Base-by-base conservation (phyloP, 805 yeast genomes). In the Nakazawaea pomicola region DNA sequence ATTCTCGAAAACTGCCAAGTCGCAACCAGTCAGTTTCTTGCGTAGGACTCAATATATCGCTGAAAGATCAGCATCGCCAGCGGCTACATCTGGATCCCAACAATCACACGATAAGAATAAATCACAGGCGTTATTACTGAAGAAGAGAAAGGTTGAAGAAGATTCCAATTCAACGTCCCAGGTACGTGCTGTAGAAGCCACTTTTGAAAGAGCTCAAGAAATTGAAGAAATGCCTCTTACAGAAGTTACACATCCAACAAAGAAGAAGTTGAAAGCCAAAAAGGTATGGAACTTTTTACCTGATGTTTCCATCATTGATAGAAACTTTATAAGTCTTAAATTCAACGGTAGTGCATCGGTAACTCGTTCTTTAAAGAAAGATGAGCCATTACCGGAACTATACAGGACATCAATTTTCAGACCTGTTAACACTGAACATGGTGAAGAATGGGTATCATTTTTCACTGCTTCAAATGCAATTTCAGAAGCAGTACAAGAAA, bases 41-140 rank as follows among this genome's bases (percentile, higher is more conserved):
- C 80, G 97, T 66, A 80, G 98, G 65, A 91, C 99, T 0, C 98
- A 93, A 57, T 91, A 91, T 58, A 83, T 88, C 45, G 76, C 95
- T 9, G 25, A 55, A 38, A 33, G 60, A 51, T 30, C 53, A 48
- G n/a, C 54, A 51, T 32, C 51, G 41, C 37, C 19, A 50, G 20
- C 44, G 56, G 35, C 55, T 49, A 6, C 4, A 48, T 30, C 21
- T 43, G 21, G 23, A 24, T 12, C 30, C 15, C 19, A 29, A 39
- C 16, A 28, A 46, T 33, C 25, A 21, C 19, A 31, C 23, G 30
- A 28, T 12, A 28, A 28, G 30, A n/a, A 11, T 11, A 24, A 24
- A 24, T 24, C 35, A 10, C 11, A n/a, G 14, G 10, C 15, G 11
- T 9, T 29, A 6, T 28, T 21, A 21, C 24, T 10, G 28, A 27